phyloP scores from a whole-genome alignment of 169 alveolate species.

The Plasmodium cynomolgi region DNA sequence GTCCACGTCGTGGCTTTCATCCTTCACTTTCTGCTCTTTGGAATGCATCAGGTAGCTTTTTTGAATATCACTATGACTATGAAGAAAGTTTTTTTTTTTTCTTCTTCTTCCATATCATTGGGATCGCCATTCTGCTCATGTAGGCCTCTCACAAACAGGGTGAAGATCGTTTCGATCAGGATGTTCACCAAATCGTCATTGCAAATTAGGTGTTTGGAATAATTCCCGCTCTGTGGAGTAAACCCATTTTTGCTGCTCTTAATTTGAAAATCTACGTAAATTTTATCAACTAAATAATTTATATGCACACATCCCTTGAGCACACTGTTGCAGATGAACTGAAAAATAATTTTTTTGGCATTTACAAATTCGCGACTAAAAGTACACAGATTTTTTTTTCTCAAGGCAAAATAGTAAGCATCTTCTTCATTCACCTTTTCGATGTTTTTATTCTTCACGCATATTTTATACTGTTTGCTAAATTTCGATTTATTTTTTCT shows the following conservation, averaged over 20 bases:
- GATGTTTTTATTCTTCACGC: slow-evolving; percentile 51
- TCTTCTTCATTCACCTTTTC: slow-evolving; percentile 76
- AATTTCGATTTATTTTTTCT: slow-evolving; percentile 37
- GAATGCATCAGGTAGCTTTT: slow-evolving; percentile 66
- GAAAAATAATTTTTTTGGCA: slow-evolving; percentile 52
- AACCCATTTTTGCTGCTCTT: background rate
- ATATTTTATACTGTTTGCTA: slow-evolving; percentile 52
- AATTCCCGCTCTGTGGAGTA: background rate
- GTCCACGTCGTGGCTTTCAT: background rate
- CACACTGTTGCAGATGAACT: slow-evolving; percentile 52
- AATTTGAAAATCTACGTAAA: slow-evolving; percentile 63
- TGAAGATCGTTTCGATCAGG: slow-evolving; percentile 56
- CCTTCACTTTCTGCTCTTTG: slow-evolving; percentile 28
- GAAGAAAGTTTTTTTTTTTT: background rate
- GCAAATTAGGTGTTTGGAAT: slow-evolving; percentile 37
- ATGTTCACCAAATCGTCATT: slow-evolving; percentile 63
- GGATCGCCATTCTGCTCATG: background rate
- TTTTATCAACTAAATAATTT: slow-evolving; percentile 66
- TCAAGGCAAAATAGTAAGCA: slow-evolving; percentile 44
- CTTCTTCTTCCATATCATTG: background rate
- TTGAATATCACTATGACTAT: slow-evolving; percentile 8
- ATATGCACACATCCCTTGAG: slow-evolving; percentile 33
- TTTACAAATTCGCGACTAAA: slow-evolving; percentile 50
- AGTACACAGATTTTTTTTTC: slow-evolving; percentile 48
- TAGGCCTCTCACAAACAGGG: slow-evolving; percentile 1